Evolutionary conservation across 2,329 filamentous ascomycete species (phyloP), one percentile per base, ranked within the genome.

Genomic region (Phoma herbarum): DNA sequence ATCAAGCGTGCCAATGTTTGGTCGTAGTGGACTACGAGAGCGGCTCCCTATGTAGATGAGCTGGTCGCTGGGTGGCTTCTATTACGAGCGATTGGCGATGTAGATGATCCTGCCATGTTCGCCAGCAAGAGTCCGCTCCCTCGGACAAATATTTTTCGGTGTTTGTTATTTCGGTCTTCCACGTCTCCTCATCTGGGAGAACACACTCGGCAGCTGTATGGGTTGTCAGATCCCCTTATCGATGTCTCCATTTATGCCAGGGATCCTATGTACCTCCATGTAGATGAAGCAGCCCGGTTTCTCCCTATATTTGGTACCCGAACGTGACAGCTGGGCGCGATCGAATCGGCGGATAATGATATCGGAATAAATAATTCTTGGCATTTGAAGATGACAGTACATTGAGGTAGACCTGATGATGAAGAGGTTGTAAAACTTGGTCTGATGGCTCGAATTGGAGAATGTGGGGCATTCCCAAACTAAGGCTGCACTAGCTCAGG

Each of bases 1-100:
- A 14, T 43, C 41, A n/a, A 26, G 5, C 14, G 41, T 43, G 41
- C 41, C 41, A 23, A 26, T 7, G 16, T 22, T 22, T 12, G 14
- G 16, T 26, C 20, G 23, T 11, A 28, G 37, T n/a, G 18, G 12
- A 26, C 5, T 33, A 52, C 44, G 16, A 56, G 49, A 60, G 31
- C 37, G 52, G 28, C 28, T 49, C 53, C 47, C 29, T 52, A 49
- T 68, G 63, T 68, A 69, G 64, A 71, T 71, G 65, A 68, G 56
- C 41, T 41, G 23, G 35, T 25, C 59, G 50, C 47, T 54, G 33
- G 7, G 12, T 31, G 29, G 41, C 18, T 9, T 44, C n/a, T 23
- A 22, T 14, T 7, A 28, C 4, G 35, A 26, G 31, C 12, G 28
- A 20, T 26, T 14, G 47, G 57, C 52, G 23, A 39, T 57, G 55